A percentile compares a stretch with the other conserved stretches of the same genome.
These are phyloP conservation scores for Fimicolochytrium jonesii DNA, from an alignment of 192 early-diverging fungal species.

Conservation along the genomic window DNA sequence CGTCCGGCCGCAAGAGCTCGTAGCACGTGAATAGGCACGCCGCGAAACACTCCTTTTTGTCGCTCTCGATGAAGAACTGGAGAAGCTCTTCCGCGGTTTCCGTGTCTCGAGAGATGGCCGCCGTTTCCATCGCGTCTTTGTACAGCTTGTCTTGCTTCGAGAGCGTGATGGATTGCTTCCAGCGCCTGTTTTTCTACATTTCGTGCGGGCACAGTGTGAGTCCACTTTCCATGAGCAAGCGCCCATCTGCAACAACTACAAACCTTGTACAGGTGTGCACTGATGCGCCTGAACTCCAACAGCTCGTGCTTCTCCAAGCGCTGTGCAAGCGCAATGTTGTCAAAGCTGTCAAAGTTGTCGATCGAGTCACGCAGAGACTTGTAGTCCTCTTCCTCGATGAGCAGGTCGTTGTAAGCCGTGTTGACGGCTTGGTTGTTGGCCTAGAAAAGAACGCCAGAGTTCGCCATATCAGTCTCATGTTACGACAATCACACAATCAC, in stretches of 20 bases:
- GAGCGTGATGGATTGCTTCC: conserved; percentile 89
- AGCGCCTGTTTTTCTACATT: conserved; percentile 84
- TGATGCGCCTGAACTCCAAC: conserved; percentile 95
- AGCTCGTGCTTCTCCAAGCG: conserved; percentile 94
- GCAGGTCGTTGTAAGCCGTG: conserved; percentile 89
- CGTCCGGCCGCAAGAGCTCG: conserved; percentile 88
- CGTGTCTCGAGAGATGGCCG: conserved; percentile 79
- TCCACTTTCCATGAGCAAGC: not conserved
- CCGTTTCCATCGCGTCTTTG: conserved; percentile 99
- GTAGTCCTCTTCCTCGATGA: conserved; percentile 98
- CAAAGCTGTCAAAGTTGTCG: conserved; percentile 93
- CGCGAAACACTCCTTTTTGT: conserved; percentile 91
- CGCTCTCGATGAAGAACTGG: conserved; percentile 90
- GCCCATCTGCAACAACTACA: not conserved
- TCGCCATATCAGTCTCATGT: not conserved
- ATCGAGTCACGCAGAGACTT: conserved; percentile 90
- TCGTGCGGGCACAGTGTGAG: too few relatives aligned
- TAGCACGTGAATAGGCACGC: conserved; percentile 93
- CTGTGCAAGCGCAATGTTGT: conserved; percentile 84
- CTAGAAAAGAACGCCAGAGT: conserved; percentile 27
- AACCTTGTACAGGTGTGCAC: conserved; percentile 90
- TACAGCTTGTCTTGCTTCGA: conserved; percentile 97
- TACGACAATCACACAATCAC: not conserved
- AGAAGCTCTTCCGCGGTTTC: conserved; percentile 93
- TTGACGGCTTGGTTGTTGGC: conserved; percentile 95